These are phyloP conservation scores for Wickerhamomyces sydowiorum DNA, from an alignment of 805 yeast genomes.

Conservation along the genomic window DNA sequence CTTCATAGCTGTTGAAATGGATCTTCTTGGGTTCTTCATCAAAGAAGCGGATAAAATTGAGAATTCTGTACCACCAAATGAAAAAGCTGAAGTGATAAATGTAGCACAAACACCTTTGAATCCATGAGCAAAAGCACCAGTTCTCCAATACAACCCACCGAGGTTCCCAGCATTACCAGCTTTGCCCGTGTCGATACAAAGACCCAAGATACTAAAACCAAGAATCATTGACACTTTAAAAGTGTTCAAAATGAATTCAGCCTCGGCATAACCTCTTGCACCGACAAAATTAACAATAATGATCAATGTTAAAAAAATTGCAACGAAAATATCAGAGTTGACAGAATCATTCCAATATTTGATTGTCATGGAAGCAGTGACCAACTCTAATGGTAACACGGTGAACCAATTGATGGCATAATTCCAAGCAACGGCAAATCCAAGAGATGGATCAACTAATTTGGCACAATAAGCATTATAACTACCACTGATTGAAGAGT, in stretches of 20 bases:
- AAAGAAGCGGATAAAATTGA: conserved; percentile 50
- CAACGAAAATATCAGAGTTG: conserved; percentile 48
- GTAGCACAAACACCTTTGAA: conserved; percentile 44
- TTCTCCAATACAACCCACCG: conserved; percentile 44
- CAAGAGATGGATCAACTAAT: conserved; percentile 45
- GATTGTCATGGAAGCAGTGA: conserved; percentile 51
- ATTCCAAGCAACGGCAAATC: conserved; percentile 53
- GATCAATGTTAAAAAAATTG: conserved; percentile 41
- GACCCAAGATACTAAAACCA: conserved; percentile 48
- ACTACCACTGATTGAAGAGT: conserved; percentile 32
- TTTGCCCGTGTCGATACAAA: conserved; percentile 36
- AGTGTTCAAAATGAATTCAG: conserved; percentile 55
- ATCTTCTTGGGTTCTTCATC: conserved; percentile 43
- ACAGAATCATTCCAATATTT: conserved; percentile 45
- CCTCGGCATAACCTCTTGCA: conserved; percentile 48
- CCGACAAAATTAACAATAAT: conserved; percentile 40
- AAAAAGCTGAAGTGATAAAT: conserved; percentile 46
- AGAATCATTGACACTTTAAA: conserved; percentile 54
- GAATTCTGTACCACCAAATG: conserved; percentile 51
- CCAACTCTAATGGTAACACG: conserved; percentile 51
- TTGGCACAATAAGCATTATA: conserved; percentile 42
- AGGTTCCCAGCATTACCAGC: conserved; percentile 36
- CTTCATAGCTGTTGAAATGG: conserved; percentile 45
- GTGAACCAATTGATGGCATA: conserved; percentile 53
- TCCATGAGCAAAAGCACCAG: conserved; percentile 43